Evolutionary conservation across 148 eudicot genomes (phyloP).

Genomic region (Spergularia marina): DNA sequence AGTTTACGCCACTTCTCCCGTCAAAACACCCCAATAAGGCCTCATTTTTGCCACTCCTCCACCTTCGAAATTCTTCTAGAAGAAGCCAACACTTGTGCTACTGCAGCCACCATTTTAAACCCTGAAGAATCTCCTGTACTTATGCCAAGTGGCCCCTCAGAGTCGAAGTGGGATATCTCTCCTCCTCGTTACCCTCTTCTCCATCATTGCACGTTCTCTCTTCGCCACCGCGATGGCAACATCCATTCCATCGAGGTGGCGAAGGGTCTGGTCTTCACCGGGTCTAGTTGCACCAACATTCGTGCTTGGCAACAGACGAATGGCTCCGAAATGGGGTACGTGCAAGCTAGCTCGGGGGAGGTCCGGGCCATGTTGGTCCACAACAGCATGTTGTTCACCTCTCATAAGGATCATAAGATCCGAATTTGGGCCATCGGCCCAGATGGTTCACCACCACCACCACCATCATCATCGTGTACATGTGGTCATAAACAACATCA

Average conservation of each 20-base stretch:
- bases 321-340: conserved; percentile 39
- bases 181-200: conserved; percentile 23
- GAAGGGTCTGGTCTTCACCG: conserved; percentile 38
- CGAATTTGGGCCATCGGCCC: conserved; percentile 39
- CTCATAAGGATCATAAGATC: conserved; percentile 49
- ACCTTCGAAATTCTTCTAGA: neutral
- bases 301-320: conserved; percentile 48
- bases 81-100: neutral
- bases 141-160: conserved; percentile 31
- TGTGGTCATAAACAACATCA: neutral
- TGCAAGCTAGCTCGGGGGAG: conserved; percentile 37
- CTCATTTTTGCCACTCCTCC: neutral
- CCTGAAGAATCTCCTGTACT: neutral
- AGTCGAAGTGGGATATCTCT: conserved; percentile 37
- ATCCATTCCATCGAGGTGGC: conserved; percentile 40
- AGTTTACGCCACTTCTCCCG: conserved; percentile 21
- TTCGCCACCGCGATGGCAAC: conserved; percentile 44
- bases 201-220: conserved; percentile 47
- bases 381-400: conserved; percentile 45
- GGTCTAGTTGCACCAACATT: conserved; percentile 44
- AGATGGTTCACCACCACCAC: neutral
- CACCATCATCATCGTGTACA: neutral
- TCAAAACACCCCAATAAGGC: neutral
- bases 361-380: conserved; percentile 43
- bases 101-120: neutral